phyloP scores from a whole-genome alignment of 75 land plant genomes.

The Picea sitchensis region DNA sequence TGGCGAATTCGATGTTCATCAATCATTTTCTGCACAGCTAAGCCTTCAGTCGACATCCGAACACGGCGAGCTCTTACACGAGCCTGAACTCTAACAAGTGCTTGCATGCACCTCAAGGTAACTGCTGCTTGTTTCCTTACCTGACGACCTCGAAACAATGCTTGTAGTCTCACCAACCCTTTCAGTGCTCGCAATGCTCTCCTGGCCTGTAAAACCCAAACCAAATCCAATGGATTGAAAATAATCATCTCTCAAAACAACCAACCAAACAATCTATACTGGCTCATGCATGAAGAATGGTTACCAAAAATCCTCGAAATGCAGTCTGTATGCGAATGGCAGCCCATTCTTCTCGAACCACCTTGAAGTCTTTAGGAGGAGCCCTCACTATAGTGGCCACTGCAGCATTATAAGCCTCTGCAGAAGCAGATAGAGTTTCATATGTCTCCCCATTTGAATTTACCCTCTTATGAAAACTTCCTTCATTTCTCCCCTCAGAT shows the following conservation, averaged over 20 bases:
- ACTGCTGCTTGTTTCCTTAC: conserved; percentile 89
- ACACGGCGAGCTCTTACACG: conserved; percentile 87
- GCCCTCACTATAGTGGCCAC: conserved; percentile 50
- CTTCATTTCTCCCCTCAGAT: conserved; percentile 19
- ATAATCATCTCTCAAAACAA: not conserved
- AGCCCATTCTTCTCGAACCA: conserved; percentile 77
- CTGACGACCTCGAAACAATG: conserved; percentile 62
- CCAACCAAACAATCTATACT: not conserved
- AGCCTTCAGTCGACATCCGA: conserved; percentile 86
- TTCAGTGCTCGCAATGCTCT: conserved; percentile 70
- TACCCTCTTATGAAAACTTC: conserved; percentile 20
- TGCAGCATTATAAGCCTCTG: conserved; percentile 38
- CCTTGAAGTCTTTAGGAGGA: conserved; percentile 51
- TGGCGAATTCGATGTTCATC: conserved; percentile 43
- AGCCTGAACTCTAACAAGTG: conserved; percentile 90
- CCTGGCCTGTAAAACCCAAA: conserved; percentile 31
- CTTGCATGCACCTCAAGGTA: conserved; percentile 91
- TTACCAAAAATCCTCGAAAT: conserved; percentile 91
- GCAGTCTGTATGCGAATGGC: conserved; percentile 91
- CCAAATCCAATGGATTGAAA: not conserved
- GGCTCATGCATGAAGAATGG: not conserved
- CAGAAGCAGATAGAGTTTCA: conserved; percentile 25
- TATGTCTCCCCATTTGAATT: conserved; percentile 21
- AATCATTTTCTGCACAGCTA: conserved; percentile 73
- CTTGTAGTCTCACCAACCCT: conserved; percentile 79